Evolutionary conservation across 78 protist genomes (phyloP), one percentile per base, ranked within the genome.

Genomic region (Tieghemostelium lacteum): DNA sequence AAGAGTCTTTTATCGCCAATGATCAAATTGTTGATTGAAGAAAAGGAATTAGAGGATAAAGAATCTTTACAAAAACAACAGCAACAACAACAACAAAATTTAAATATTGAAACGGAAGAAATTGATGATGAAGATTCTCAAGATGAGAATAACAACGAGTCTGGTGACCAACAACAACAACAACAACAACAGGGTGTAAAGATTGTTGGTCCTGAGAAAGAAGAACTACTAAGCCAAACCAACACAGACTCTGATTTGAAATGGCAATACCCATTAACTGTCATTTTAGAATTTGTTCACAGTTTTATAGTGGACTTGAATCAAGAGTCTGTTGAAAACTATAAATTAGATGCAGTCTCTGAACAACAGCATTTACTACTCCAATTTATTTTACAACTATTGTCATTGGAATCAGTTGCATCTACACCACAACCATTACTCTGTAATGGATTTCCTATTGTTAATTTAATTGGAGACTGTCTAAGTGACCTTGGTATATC

Each of bases 371-470:
- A 83, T 69, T 28, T 83, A 16, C 45, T 83, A 70, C 45, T 83
- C 3, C 24, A 58, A 2, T 37, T 28, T 17, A 10, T 83, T 1
- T 4, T 83, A 10, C 63, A 67, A 34, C 40, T 83, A 1, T 28
- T 83, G 0, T 61, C 75, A 7, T 19, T 52, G 28, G 78, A 69
- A 19, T n/a, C 49, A 1, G 24, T 69, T n/a, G 34, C 39, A 2
- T 55, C 55, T 58, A 67, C 91, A 57, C 91, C 91, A 28, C 91
- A 83, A 39, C 75, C 91, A 54, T n/a, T 80, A n/a, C 60, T 39
- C 3, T 42, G 36, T 19, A 83, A 83, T 39, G 78, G 91, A 12
- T 26, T 39, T 20, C 67, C 91, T 22, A n/a, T 83, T 0, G 6
- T 69, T 2, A 26, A 34, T 31, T 24, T 60, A 12, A 58, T 83